phyloP scores from a whole-genome alignment of 1,284 basidiomycete genomes.

The Cryptococcus amylolentus region DNA sequence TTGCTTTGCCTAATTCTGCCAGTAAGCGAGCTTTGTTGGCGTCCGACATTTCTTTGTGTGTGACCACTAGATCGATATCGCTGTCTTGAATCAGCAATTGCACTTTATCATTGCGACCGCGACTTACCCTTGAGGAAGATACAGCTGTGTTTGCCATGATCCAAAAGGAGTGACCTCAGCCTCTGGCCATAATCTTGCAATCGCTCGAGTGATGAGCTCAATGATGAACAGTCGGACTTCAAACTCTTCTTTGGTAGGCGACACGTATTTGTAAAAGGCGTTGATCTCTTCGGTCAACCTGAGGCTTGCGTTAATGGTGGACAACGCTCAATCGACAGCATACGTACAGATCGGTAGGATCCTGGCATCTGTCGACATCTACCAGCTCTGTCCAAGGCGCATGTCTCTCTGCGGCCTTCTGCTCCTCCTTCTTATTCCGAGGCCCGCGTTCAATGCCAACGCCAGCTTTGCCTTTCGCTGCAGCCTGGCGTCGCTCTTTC shows the following conservation, averaged over 20 bases:
- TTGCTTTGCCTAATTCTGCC: conserved; percentile 48
- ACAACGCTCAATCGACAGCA: neutral
- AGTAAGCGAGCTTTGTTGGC: conserved; percentile 47
- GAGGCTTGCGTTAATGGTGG: neutral
- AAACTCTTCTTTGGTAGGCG: conserved; percentile 79
- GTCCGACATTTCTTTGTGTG: conserved; percentile 45
- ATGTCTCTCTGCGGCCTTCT: conserved; percentile 59
- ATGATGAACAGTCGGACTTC: conserved; percentile 76
- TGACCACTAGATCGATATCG: conserved; percentile 59
- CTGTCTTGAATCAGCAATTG: conserved; percentile 32
- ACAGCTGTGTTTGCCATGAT: conserved; percentile 89
- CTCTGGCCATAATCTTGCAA: conserved; percentile 68
- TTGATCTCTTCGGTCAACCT: conserved; percentile 81
- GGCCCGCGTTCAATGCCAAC: conserved; percentile 46
- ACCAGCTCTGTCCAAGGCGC: conserved; percentile 77
- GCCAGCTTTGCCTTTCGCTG: conserved; percentile 30
- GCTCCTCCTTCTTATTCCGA: conserved; percentile 60
- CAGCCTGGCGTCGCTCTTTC: conserved; percentile 4
- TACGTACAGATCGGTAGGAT: conserved; percentile 74
- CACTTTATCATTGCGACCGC: neutral
- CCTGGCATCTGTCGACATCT: conserved; percentile 70
- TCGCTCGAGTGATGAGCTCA: conserved; percentile 64
- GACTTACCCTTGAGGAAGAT: conserved; percentile 81
- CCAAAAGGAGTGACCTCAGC: conserved; percentile 85
- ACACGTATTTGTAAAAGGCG: conserved; percentile 82